Conservation (phyloP, 2,329 filamentous ascomycete species). For the Tolypocladium pustulatum region DNA sequence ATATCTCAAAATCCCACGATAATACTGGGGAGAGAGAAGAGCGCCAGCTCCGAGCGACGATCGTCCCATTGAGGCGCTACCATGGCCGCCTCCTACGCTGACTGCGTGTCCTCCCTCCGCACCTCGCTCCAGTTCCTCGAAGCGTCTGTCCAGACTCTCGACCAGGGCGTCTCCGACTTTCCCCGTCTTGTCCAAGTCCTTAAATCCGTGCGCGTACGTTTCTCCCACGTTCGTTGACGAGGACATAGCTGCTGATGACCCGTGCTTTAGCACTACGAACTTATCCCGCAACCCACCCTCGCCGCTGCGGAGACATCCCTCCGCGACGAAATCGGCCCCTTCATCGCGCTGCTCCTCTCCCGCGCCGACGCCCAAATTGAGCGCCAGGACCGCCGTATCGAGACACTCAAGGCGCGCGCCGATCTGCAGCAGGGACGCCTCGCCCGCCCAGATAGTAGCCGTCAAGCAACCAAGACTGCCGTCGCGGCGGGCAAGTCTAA, state of each 20-base stretch:
- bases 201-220: constrained; percentile 44
- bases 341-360: constrained; percentile 66
- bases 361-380: constrained; percentile 78
- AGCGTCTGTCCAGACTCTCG: constrained; percentile 47
- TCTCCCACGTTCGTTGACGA: too few relatives aligned
- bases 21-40: background rate
- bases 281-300: constrained; percentile 77
- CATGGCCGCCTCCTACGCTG: constrained; percentile 32
- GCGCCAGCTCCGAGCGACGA: constrained; percentile 3
- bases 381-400: constrained; percentile 71
- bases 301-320: constrained; percentile 74
- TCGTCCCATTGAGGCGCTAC: constrained; percentile 12
- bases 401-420: constrained; percentile 70
- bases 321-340: constrained; percentile 81
- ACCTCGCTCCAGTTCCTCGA: constrained; percentile 51
- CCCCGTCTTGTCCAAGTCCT: constrained; percentile 44
- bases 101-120: constrained; percentile 50
- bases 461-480: constrained; percentile 5
- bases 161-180: constrained; percentile 45
- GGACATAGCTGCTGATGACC: background rate
- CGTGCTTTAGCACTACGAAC: constrained; percentile 67
- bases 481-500: constrained; percentile 8
- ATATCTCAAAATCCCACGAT: background rate
- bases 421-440: constrained; percentile 71
- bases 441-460: constrained; percentile 12